Evolutionary conservation across 2,329 filamentous ascomycete species (phyloP).

Genomic region (Aureobasidium uvarum): DNA sequence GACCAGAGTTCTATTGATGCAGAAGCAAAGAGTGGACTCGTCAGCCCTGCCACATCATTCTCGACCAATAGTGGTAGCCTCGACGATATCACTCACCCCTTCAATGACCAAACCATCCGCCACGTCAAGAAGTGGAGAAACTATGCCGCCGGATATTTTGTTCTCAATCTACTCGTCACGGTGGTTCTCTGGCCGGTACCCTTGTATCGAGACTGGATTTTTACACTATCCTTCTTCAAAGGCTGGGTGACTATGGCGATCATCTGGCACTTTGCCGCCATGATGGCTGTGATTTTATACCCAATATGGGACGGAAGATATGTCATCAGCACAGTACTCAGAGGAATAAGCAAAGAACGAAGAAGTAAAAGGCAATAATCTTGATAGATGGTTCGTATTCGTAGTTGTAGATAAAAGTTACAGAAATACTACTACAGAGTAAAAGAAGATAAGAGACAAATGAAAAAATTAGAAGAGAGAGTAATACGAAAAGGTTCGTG

Average conservation of each 20-base stretch:
- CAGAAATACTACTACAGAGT: not conserved
- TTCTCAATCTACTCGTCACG: conserved; percentile 48
- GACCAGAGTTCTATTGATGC: not conserved
- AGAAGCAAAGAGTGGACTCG: not conserved
- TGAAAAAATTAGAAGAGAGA: not conserved
- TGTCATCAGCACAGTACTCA: conserved; percentile 40
- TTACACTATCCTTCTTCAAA: conserved; percentile 48
- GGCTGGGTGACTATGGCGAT: conserved; percentile 49
- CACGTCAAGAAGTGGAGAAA: conserved; percentile 34
- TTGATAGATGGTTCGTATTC: not conserved
- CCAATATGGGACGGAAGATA: conserved; percentile 50
- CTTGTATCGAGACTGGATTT: conserved; percentile 52
- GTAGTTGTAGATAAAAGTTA: not conserved
- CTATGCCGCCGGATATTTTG: conserved; percentile 45
- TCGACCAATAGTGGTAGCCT: conserved; percentile 32
- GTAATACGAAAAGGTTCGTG: not conserved
- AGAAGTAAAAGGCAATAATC: not conserved
- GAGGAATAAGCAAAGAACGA: conserved; percentile 30
- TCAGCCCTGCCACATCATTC: not conserved
- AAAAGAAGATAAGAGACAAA: not conserved
- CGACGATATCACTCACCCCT: conserved; percentile 48
- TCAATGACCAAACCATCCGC: conserved; percentile 37
- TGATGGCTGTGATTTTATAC: conserved; percentile 49
- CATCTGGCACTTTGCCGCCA: conserved; percentile 51
- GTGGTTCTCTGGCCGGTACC: conserved; percentile 53